Base-by-base conservation (phyloP, 768 basidiomycete species). In the Hortiboletus flavorubellus region DNA sequence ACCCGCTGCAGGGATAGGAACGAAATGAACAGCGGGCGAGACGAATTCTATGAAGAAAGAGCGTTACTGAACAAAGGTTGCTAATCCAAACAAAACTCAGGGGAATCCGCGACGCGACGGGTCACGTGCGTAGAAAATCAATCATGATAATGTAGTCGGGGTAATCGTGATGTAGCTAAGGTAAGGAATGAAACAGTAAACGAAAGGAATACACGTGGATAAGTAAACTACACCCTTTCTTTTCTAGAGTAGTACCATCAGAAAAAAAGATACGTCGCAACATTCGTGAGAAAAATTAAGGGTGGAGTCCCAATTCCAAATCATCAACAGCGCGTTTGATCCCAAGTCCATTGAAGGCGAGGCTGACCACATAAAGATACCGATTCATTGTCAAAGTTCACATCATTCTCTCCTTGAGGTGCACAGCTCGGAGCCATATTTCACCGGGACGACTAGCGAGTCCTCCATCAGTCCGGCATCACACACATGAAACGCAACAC, bases 321-420 rank as follows among this genome's bases (percentile, higher is more conserved):
- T 46, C 56, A 48, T 54, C 50, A 23, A 34, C n/a, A 23, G 12
- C 34, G n/a, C 15, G n/a, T 6, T 35, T 8, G 14, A 37, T 26
- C 40, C 26, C 23, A 15, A 18, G 21, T 37, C 43, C 46, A 35
- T n/a, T 30, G 31, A 8, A 12, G 12, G n/a, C 26, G 15, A 34
- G 42, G 26, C 30, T 38, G 39, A 26, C 30, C 40, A 50, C 16
- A 51, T 11, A 37, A 31, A 50, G 21, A 46, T 30, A 53, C 12
- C 23, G 33, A 34, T 43, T 50, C 42, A 2, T 26, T 34, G 42
- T 57, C 46, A 40, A 26, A 18, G 10, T 44, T 74, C 67, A 82
- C 61, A 82, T 70, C 51, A 89, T 63, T 44, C 80, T 73, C 66
- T 90, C 87, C 68, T 87, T 87, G 51, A 76, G 72, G n/a, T 79